A percentile compares a stretch with the other conserved stretches of the same genome.
phyloP scores from a whole-genome alignment of 495 filamentous ascomycete species.

The Cetradonia linearis region DNA sequence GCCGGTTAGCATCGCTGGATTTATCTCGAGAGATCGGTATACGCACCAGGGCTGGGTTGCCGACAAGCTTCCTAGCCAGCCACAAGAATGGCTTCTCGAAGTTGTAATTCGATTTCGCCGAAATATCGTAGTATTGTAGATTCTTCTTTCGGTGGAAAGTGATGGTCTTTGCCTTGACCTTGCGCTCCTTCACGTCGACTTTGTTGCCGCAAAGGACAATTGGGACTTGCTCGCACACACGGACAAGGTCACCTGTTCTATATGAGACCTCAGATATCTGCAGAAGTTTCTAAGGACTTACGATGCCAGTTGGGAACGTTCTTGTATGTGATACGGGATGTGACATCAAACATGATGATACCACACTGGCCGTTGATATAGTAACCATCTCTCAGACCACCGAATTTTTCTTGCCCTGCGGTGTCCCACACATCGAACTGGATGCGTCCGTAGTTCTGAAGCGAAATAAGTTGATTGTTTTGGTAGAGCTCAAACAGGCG shows the following conservation, averaged over 20 bases:
- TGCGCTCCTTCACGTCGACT: constrained; percentile 99
- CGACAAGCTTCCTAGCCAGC: constrained; percentile 96
- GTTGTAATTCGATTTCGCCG: constrained; percentile 99
- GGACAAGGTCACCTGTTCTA: constrained; percentile 87
- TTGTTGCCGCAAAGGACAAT: constrained; percentile 99
- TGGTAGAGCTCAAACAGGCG: constrained; percentile 11
- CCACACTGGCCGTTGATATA: constrained; percentile 99
- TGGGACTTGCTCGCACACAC: constrained; percentile 99
- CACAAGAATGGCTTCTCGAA: constrained; percentile 99
- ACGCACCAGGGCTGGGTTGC: constrained; percentile 80
- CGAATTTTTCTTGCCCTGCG: constrained; percentile 99
- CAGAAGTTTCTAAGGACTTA: constrained; percentile 43
- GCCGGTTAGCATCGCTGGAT: constrained; percentile 20
- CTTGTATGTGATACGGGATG: constrained; percentile 99
- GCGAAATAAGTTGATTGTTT: constrained; percentile 33
- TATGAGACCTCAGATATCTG: constrained; percentile 9
- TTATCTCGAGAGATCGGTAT: not conserved
- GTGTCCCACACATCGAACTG: constrained; percentile 99
- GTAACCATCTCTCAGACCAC: constrained; percentile 98
- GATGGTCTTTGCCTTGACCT: constrained; percentile 99
- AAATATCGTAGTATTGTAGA: constrained; percentile 99
- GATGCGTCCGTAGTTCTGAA: constrained; percentile 84
- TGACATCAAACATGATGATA: constrained; percentile 99
- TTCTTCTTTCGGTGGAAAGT: constrained; percentile 99
- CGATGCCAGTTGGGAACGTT: constrained; percentile 99